These are phyloP conservation scores for Ophiostoma sp. DNA, from an alignment of 2,329 filamentous ascomycete genomes.

Conservation along the genomic window DNA sequence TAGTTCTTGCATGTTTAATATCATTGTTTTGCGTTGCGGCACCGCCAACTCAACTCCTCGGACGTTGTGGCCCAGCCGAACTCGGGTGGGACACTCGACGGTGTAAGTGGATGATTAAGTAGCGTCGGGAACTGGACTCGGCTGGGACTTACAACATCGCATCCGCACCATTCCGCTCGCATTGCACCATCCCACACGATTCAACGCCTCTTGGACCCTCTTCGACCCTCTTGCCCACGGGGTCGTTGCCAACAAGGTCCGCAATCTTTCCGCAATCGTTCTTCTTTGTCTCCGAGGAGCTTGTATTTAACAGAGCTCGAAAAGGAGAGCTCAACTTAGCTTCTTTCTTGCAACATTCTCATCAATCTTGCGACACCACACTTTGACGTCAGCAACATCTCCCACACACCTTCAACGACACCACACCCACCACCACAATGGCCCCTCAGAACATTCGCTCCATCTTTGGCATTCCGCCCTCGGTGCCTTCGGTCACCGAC, in stretches of 20 bases:
- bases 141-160: neutral
- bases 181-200: neutral
- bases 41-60: neutral
- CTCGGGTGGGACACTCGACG: neutral
- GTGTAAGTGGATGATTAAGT: neutral
- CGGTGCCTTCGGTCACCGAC: constrained; percentile 12
- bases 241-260: neutral
- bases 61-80: neutral
- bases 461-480: constrained; percentile 19
- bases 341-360: neutral
- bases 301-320: neutral
- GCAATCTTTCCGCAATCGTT: no score
- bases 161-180: neutral
- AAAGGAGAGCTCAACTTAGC: neutral
- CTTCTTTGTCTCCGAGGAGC: neutral
- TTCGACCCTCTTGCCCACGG: no score
- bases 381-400: neutral
- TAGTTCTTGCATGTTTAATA: no score
- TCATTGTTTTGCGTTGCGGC: neutral
- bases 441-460: constrained; percentile 23
- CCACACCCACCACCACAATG: neutral
- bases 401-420: neutral
- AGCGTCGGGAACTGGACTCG: neutral
- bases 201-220: no score
- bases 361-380: neutral